Percentiles rank a stretch among this genome's conserved stretches.
Conservation (phyloP, 2,329 filamentous ascomycete genomes). For the Onygenales sp. region DNA sequence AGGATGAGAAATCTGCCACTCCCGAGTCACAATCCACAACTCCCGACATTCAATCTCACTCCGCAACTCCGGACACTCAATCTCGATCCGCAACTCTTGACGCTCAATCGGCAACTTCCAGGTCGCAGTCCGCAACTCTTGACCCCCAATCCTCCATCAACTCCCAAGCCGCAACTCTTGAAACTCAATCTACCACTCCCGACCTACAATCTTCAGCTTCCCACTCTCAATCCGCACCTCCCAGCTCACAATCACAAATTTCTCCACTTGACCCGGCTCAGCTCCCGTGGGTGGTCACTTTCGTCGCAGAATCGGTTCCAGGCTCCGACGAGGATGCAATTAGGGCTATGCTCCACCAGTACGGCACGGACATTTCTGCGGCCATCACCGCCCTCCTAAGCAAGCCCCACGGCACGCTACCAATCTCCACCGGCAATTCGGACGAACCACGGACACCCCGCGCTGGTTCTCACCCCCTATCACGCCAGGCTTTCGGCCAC, state of each 20-base stretch:
- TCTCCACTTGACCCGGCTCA: conserved; percentile 26
- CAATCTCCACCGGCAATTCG: background rate
- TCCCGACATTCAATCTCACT: background rate
- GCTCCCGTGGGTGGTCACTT: conserved; percentile 46
- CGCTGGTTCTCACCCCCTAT: conserved; percentile 10
- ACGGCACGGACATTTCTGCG: conserved; percentile 44
- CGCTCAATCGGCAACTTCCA: no score
- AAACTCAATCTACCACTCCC: background rate
- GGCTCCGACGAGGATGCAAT: conserved; percentile 42
- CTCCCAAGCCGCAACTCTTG: background rate
- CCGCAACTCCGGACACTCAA: no score
- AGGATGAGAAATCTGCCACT: conserved; percentile 12
- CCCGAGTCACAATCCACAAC: conserved; percentile 1
- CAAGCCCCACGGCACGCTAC: conserved; percentile 13
- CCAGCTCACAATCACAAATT: conserved; percentile 10
- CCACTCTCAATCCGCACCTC: conserved; percentile 4
- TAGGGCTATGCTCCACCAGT: conserved; percentile 43
- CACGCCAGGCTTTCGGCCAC: conserved; percentile 14
- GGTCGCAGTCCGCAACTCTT: no score
- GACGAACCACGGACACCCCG: background rate
- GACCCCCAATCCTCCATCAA: no score
- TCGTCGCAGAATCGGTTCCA: conserved; percentile 42
- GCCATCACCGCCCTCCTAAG: conserved; percentile 46
- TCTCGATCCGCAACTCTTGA: no score
- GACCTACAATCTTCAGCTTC: conserved; percentile 12